A percentile compares a stretch with the other conserved stretches of the same genome.
Evolutionary conservation across 2,329 filamentous ascomycete species (phyloP).

Genomic region (Volutella citrinella): DNA sequence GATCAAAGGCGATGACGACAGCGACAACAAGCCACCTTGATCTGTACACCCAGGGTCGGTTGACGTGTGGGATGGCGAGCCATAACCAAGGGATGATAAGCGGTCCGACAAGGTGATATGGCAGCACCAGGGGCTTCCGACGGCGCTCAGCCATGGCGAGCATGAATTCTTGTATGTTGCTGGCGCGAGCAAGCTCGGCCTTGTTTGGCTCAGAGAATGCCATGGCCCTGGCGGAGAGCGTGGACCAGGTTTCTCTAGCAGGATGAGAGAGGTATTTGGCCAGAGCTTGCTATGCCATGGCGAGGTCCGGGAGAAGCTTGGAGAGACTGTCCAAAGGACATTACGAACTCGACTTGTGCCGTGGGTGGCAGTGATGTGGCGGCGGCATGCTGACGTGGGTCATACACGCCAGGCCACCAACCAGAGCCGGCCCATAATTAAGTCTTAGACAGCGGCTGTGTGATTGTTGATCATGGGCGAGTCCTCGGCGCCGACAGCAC

Average conservation of each 20-base stretch:
- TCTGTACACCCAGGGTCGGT: conserved; percentile 47
- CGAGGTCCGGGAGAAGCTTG: too few species aligned
- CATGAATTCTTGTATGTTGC: conserved; percentile 37
- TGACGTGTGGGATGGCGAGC: conserved; percentile 52
- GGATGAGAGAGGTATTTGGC: too few species aligned
- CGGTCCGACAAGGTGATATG: conserved; percentile 46
- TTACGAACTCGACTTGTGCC: too few species aligned
- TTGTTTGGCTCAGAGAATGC: conserved; percentile 15
- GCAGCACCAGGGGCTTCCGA: conserved; percentile 49
- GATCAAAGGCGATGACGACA: conserved; percentile 41
- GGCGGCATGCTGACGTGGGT: too few species aligned
- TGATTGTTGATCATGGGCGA: too few species aligned
- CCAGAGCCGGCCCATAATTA: too few species aligned
- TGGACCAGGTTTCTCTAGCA: conserved; percentile 1
- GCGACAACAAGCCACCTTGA: conserved; percentile 48
- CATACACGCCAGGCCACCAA: too few species aligned
- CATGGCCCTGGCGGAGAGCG: conserved; percentile 6
- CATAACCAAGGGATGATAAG: conserved; percentile 52
- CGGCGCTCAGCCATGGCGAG: conserved; percentile 35
- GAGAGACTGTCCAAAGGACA: too few species aligned
- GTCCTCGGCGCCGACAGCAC: too few species aligned
- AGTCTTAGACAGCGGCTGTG: too few species aligned
- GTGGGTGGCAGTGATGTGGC: too few species aligned
- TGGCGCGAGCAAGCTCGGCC: conserved; percentile 24
- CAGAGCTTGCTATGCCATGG: too few species aligned